Evolutionary conservation across 2,329 filamentous ascomycete species (phyloP).

Genomic region (Fusarium tuaranense): DNA sequence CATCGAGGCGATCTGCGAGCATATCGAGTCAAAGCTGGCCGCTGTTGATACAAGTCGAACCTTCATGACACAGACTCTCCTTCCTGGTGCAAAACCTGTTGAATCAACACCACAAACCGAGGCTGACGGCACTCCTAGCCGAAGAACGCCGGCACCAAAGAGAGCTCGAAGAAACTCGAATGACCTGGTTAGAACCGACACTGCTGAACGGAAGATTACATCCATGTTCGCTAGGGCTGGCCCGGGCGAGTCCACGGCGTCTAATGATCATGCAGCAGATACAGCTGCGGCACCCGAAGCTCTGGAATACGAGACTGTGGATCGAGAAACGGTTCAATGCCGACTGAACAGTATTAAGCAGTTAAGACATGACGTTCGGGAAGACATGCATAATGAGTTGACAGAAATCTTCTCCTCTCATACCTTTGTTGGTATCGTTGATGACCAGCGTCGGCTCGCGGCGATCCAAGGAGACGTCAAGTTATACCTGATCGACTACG

Average conservation of each 20-base stretch:
- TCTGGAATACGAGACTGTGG: constrained; percentile 77
- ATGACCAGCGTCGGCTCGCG: constrained; percentile 86
- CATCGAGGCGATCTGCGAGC: constrained; percentile 84
- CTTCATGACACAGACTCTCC: constrained; percentile 91
- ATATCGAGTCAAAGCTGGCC: constrained; percentile 81
- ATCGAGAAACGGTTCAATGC: constrained; percentile 77
- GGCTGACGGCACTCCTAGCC: constrained; percentile 45
- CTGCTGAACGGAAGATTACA: constrained; percentile 91
- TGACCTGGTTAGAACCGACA: constrained; percentile 90
- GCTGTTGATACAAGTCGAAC: constrained; percentile 93
- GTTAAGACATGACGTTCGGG: constrained; percentile 83
- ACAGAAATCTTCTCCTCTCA: constrained; percentile 89
- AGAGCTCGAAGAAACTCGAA: constrained; percentile 64
- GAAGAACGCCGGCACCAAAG: constrained; percentile 53
- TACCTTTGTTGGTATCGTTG: constrained; percentile 94
- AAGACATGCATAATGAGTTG: constrained; percentile 84
- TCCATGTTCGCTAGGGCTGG: constrained; percentile 83
- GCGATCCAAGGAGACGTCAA: constrained; percentile 94
- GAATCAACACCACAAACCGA: constrained; percentile 44
- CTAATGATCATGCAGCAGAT: constrained; percentile 47
- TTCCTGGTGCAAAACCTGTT: constrained; percentile 70
- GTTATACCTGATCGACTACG: constrained; percentile 93
- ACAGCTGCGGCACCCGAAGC: constrained; percentile 57
- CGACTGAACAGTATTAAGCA: constrained; percentile 87
- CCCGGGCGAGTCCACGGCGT: constrained; percentile 36